Conservation (phyloP, 2,329 filamentous ascomycete genomes). For the Sarocladium kiliense region DNA sequence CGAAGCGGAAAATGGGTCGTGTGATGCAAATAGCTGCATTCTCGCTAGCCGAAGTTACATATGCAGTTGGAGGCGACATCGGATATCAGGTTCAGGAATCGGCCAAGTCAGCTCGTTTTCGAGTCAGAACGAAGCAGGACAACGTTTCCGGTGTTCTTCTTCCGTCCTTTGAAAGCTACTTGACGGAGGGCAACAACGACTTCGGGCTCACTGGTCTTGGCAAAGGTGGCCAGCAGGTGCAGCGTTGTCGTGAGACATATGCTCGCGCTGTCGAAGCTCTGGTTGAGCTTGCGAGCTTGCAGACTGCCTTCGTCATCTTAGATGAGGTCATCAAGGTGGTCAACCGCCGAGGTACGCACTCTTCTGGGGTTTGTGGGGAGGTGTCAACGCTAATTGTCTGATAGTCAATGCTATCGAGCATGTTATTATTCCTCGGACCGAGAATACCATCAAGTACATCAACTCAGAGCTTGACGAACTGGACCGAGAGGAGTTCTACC, state of each 20-base stretch:
- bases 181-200: conserved; percentile 85
- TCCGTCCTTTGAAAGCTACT: conserved; percentile 88
- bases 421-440: conserved; percentile 94
- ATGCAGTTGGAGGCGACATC: conserved; percentile 92
- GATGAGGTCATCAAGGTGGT: conserved; percentile 99
- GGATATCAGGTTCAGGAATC: conserved; percentile 97
- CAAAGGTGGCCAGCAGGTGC: conserved; percentile 95
- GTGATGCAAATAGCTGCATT: conserved; percentile 99
- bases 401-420: conserved; percentile 91
- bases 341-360: conserved; percentile 71
- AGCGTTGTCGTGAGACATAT: conserved; percentile 92
- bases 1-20: conserved; percentile 97
- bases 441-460: conserved; percentile 99
- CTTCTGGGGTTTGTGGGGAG: conserved; percentile 19
- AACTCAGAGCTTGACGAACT: conserved; percentile 97
- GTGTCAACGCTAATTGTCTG: conserved; percentile 12
- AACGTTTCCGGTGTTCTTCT: conserved; percentile 97
- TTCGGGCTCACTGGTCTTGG: conserved; percentile 94
- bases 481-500: conserved; percentile 96
- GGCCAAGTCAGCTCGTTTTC: conserved; percentile 86
- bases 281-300: conserved; percentile 89
- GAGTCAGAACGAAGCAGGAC: conserved; percentile 91
- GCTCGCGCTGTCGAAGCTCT: conserved; percentile 91
- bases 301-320: conserved; percentile 95
- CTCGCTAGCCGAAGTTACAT: conserved; percentile 94